These are phyloP conservation scores for Schoenoplectus tabernaemontani DNA, from an alignment of 202 grass and related monocot genomes.

Conservation along the genomic window DNA sequence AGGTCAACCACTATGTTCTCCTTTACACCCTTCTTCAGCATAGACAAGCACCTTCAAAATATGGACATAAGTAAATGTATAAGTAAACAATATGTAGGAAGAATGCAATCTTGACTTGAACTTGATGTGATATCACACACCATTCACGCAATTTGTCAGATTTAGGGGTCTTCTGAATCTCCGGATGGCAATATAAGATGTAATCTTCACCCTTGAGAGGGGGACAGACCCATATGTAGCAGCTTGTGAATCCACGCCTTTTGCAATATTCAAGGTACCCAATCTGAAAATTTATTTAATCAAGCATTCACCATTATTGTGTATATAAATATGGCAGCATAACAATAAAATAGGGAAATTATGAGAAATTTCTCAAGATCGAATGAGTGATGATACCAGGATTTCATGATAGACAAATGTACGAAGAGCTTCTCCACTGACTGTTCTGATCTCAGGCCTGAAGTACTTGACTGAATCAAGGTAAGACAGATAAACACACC, in stretches of 20 bases:
- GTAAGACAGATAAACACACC: constrained; percentile 91
- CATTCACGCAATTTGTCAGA: constrained; percentile 88
- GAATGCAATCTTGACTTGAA: neutral
- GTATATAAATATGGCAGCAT: neutral
- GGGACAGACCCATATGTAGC: constrained; percentile 95
- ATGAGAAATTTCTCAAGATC: neutral
- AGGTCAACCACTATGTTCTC: constrained; percentile 86
- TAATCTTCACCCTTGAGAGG: constrained; percentile 95
- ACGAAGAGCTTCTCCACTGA: constrained; percentile 60
- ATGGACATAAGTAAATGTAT: neutral
- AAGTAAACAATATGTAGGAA: neutral
- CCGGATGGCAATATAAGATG: constrained; percentile 96
- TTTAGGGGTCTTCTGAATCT: constrained; percentile 90
- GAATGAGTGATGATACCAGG: constrained; percentile 44
- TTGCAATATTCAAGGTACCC: constrained; percentile 98
- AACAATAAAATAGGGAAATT: neutral
- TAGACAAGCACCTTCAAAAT: constrained; percentile 66
- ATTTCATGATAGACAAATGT: constrained; percentile 97
- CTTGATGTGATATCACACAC: constrained; percentile 17
- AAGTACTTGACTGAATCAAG: constrained; percentile 99
- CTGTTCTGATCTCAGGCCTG: constrained; percentile 75
- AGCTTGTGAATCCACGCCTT: constrained; percentile 80
- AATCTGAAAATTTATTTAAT: constrained; percentile 38
- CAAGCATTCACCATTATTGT: too few species aligned
- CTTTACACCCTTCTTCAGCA: constrained; percentile 78